Base-by-base conservation (phyloP, 495 filamentous ascomycete species). In the Margaritispora aquatica region DNA sequence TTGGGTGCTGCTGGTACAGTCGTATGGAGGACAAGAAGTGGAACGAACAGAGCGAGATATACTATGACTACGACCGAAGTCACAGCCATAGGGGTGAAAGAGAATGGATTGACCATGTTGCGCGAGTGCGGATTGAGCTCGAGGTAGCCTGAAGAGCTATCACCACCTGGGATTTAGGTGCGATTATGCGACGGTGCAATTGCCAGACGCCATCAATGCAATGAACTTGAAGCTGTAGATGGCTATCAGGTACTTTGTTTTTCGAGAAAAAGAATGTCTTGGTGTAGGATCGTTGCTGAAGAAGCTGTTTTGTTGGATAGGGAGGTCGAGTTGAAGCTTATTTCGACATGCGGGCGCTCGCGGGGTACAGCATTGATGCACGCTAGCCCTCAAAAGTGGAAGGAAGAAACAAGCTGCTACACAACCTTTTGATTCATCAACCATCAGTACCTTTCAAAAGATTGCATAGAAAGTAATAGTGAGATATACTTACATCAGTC, bases 1-100 rank as follows among this genome's bases (percentile, higher is more conserved):
- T 63, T 74, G 1, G 89, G 85, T n/a, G 84, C 80, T 29, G 80
- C 60, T 0, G 92, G 92, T 27, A 93, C 83, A 51, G 83, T 81
- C 70, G 86, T 81, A 68, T 96, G 89, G 58, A 89, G 78, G 59
- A 88, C 73, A 58, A 96, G 72, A 26, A 95, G 74, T 29, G 87
- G 82, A 55, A 85, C 80, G 57, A 88, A 71, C 23, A 93, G 70
- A 26, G 84, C 85, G 51, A 89, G 70, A 66, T 93, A 94, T 38
- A 87, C 77, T 61, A 83, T 63, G 1, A 84, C 81, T 13, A 83
- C 84, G 73, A 89, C 82, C 56, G 92, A 75, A 11, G 87, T 90
- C 10, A 93, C 89, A 17, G 86, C 82, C 63, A 83, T 78, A 29
- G 86, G 76, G 49, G 70, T 69, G 64, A 83, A 83, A 9, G 77